Percentiles rank a stretch among this genome's conserved stretches.
These are phyloP conservation scores for Xylariaceae sp. DNA, from an alignment of 2,329 filamentous ascomycete genomes.

Conservation along the genomic window DNA sequence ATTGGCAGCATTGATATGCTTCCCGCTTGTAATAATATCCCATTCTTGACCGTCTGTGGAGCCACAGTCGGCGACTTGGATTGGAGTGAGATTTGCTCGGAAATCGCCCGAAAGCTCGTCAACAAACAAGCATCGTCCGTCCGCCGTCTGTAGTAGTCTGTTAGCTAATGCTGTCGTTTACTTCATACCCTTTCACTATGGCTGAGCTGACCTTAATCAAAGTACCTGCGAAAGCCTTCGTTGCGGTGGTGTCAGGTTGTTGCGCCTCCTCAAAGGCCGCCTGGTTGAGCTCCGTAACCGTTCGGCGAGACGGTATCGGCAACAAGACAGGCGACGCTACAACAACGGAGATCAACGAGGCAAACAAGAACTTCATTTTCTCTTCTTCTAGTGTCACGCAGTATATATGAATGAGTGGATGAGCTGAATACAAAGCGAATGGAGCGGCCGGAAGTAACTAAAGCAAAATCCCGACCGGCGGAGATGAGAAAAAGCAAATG, in stretches of 20 bases:
- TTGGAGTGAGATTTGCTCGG: constrained; percentile 50
- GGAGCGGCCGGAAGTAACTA: constrained; percentile 1
- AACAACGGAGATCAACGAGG: constrained; percentile 19
- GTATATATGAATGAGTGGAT: constrained; percentile 5
- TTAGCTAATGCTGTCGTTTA: constrained; percentile 6
- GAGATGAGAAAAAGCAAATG: constrained; percentile 13
- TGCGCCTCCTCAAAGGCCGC: constrained; percentile 51
- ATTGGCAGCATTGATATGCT: constrained; percentile 55
- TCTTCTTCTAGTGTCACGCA: background rate
- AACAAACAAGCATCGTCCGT: constrained; percentile 50
- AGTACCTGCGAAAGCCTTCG: constrained; percentile 46
- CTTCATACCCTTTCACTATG: background rate
- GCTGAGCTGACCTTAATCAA: constrained; percentile 44
- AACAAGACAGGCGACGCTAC: constrained; percentile 21
- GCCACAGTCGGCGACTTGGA: constrained; percentile 49
- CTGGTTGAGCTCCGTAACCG: constrained; percentile 45
- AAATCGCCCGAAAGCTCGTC: constrained; percentile 53
- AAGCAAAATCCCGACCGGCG: constrained; percentile 24
- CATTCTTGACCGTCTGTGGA: constrained; percentile 49
- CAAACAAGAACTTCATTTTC: constrained; percentile 15
- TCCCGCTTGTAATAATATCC: constrained; percentile 53
- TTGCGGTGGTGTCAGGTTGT: constrained; percentile 49
- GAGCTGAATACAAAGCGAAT: background rate
- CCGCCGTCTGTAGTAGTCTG: constrained; percentile 42
- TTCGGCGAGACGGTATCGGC: constrained; percentile 22